Percentiles rank a stretch among this genome's conserved stretches.
phyloP scores from a whole-genome alignment of 2,329 filamentous ascomycete species.

The Neofusicoccum kwambonambiense region DNA sequence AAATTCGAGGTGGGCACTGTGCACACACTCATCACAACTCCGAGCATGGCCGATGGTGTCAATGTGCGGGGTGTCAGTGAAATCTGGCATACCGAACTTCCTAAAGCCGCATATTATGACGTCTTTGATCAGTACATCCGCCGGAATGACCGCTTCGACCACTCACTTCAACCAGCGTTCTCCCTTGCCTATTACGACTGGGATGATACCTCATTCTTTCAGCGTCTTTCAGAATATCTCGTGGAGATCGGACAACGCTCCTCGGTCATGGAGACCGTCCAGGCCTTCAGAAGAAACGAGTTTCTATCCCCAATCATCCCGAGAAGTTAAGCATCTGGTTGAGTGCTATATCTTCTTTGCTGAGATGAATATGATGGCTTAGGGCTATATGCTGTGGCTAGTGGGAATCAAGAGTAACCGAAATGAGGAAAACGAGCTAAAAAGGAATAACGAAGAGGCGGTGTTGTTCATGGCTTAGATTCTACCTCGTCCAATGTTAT shows the following conservation, averaged over 20 bases:
- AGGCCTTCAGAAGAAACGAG: not conserved
- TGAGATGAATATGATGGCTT: too few species aligned
- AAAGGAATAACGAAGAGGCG: too few species aligned
- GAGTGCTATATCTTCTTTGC: too few species aligned
- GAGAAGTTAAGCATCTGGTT: too few species aligned
- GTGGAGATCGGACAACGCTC: not conserved
- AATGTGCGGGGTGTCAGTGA: not conserved
- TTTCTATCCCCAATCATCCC: not conserved
- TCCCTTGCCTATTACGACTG: not conserved
- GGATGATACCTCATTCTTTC: not conserved
- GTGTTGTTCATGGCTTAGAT: too few species aligned
- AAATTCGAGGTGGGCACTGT: not conserved
- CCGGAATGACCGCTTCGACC: not conserved
- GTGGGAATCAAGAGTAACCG: too few species aligned
- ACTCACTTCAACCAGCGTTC: not conserved
- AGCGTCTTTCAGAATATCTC: not conserved
- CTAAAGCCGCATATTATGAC: not conserved
- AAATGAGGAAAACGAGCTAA: too few species aligned
- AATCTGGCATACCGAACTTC: not conserved
- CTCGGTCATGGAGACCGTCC: not conserved
- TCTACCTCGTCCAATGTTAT: too few species aligned
- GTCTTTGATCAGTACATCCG: not conserved
- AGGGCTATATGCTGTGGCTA: too few species aligned
- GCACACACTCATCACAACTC: not conserved
- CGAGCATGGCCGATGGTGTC: not conserved